Conservation (phyloP, 1,284 basidiomycete species). For the Microbotryum silenes-acaulis region DNA sequence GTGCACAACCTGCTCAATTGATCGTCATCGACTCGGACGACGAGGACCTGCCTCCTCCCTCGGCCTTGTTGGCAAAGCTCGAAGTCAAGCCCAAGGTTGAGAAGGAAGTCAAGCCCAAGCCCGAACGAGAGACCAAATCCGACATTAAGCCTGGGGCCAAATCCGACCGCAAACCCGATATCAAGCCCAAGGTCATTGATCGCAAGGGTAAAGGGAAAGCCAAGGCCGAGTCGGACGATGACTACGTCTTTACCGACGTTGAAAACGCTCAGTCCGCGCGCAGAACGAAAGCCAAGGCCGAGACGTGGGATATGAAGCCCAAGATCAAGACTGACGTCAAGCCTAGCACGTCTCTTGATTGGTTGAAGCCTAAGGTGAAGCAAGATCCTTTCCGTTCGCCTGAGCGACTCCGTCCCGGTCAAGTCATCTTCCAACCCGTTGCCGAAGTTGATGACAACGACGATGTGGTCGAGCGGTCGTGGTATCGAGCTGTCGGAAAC, state of each 20-base stretch:
- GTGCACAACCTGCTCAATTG: not conserved
- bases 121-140: slow-evolving; percentile 51
- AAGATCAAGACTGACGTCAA: slow-evolving; percentile 3
- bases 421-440: not conserved
- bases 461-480: not conserved
- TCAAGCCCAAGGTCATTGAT: slow-evolving; percentile 55
- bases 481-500: too few relatives aligned
- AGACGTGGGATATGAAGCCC: not conserved
- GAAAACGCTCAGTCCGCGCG: not conserved
- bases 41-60: not conserved
- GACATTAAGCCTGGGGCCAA: slow-evolving; percentile 59
- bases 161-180: slow-evolving; percentile 53
- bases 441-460: slow-evolving; percentile 1
- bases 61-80: not conserved
- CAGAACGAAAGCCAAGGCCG: not conserved
- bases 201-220: not conserved
- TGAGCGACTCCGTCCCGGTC: not conserved
- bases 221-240: not conserved
- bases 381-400: slow-evolving; percentile 2
- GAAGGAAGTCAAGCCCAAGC: slow-evolving; percentile 65
- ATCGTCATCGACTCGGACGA: slow-evolving; percentile 6
- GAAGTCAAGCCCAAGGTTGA: slow-evolving; percentile 55
- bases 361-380: slow-evolving; percentile 56
- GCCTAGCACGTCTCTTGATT: slow-evolving; percentile 50
- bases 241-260: not conserved